phyloP scores from a whole-genome alignment of 148 eudicot species.

The Vaccinium vitisidaea region DNA sequence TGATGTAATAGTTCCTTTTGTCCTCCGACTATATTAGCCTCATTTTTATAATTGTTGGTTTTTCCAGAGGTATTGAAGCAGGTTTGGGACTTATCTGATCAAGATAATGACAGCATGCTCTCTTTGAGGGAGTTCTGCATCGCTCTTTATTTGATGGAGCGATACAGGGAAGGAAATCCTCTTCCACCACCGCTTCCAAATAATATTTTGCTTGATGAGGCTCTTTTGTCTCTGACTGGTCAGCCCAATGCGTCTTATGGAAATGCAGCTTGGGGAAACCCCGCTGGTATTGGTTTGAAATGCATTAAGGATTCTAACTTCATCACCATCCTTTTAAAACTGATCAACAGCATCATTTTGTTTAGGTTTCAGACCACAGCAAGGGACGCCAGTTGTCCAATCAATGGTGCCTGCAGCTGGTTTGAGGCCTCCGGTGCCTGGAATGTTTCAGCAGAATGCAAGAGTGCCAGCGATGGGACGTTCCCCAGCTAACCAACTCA shows the following conservation, averaged over 20 bases:
- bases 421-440: constrained; percentile 55
- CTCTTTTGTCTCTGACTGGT: constrained; percentile 76
- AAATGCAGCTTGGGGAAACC: constrained; percentile 59
- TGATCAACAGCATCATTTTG: constrained; percentile 7
- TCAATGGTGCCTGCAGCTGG: constrained; percentile 52
- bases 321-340: not conserved
- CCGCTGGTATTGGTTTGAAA: constrained; percentile 46
- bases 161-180: constrained; percentile 82
- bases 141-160: constrained; percentile 93
- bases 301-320: constrained; percentile 5
- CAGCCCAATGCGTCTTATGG: constrained; percentile 65
- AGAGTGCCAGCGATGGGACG: constrained; percentile 36
- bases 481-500: constrained; percentile 41
- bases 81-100: constrained; percentile 98
- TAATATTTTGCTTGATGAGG: constrained; percentile 78
- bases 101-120: constrained; percentile 98
- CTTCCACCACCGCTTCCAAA: constrained; percentile 90
- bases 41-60: not conserved
- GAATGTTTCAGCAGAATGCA: constrained; percentile 40
- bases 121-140: constrained; percentile 91
- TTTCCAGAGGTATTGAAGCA: constrained; percentile 84
- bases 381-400: constrained; percentile 52
- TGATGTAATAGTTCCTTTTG: not conserved
- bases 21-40: not conserved
- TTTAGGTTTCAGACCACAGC: constrained; percentile 72